These are phyloP conservation scores for Darksidea phi DNA, from an alignment of 495 filamentous ascomycete species.

Conservation along the genomic window DNA sequence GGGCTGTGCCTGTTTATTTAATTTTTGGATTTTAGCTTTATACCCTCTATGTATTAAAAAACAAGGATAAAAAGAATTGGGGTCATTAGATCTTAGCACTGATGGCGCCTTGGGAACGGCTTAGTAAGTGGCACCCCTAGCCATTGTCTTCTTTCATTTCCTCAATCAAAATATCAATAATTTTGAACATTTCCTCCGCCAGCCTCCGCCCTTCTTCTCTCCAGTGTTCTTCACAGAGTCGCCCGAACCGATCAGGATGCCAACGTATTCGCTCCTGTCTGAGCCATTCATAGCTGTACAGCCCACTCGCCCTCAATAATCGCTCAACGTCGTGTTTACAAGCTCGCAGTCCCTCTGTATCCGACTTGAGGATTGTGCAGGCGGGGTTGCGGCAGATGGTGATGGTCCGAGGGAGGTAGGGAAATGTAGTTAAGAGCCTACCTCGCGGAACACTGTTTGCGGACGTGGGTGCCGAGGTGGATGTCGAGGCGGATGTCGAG, in stretches of 20 bases:
- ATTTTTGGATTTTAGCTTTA: too few species aligned
- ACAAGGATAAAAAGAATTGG: too few species aligned
- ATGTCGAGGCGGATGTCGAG: background rate
- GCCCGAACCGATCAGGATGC: slow-evolving; percentile 35
- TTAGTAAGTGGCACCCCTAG: too few species aligned
- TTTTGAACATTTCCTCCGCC: slow-evolving; percentile 36
- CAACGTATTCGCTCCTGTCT: slow-evolving; percentile 31
- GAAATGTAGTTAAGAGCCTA: slow-evolving; percentile 19
- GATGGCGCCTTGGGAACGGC: too few species aligned
- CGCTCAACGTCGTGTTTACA: slow-evolving; percentile 33
- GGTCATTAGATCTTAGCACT: too few species aligned
- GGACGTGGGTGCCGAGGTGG: background rate
- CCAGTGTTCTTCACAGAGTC: slow-evolving; percentile 26
- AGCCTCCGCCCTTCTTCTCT: slow-evolving; percentile 21
- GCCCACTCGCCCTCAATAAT: slow-evolving; percentile 21
- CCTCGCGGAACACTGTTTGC: too few species aligned
- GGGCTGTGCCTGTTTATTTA: too few species aligned
- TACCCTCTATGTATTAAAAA: too few species aligned
- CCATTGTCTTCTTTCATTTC: slow-evolving; percentile 14
- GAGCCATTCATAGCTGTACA: slow-evolving; percentile 31
- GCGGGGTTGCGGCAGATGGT: slow-evolving; percentile 9
- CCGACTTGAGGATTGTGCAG: slow-evolving; percentile 13
- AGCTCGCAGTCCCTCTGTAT: slow-evolving; percentile 15
- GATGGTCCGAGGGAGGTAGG: slow-evolving; percentile 18
- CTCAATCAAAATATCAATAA: slow-evolving; percentile 19